Percentiles rank a stretch among this genome's conserved stretches.
phyloP scores from a whole-genome alignment of 441 rosid genomes.

The Flueggea neowawraea region DNA sequence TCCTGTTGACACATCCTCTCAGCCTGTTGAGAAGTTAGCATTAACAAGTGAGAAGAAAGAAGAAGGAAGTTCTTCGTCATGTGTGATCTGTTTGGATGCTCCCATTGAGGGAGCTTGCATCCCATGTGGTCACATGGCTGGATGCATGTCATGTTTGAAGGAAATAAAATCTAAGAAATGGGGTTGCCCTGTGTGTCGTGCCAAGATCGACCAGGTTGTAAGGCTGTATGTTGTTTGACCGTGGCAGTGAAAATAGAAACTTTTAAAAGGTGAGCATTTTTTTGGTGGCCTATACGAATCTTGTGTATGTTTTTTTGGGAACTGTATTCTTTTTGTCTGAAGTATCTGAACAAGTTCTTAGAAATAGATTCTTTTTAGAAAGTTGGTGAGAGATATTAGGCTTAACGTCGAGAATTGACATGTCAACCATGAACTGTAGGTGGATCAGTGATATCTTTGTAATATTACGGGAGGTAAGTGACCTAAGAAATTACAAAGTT shows the following conservation, averaged over 20 bases:
- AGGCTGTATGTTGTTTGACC: constrained; percentile 73
- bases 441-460: too few relatives aligned
- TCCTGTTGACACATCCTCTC: constrained; percentile 42
- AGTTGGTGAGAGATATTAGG: too few relatives aligned
- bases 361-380: too few relatives aligned
- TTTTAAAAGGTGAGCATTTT: constrained; percentile 9
- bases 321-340: too few relatives aligned
- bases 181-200: constrained; percentile 96
- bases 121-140: constrained; percentile 97
- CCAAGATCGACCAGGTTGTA: constrained; percentile 74
- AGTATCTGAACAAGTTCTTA: too few relatives aligned
- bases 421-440: too few relatives aligned
- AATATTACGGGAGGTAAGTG: too few relatives aligned
- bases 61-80: constrained; percentile 47
- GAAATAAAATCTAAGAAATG: constrained; percentile 84
- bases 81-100: constrained; percentile 89
- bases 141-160: constrained; percentile 87
- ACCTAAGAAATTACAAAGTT: too few relatives aligned
- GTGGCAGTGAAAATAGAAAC: constrained; percentile 3
- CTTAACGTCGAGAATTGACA: too few relatives aligned
- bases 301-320: too few relatives aligned
- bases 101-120: constrained; percentile 88
- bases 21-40: constrained; percentile 24
- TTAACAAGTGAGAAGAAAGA: constrained; percentile 38
- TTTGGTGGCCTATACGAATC: background rate